Conservation (phyloP, 2,329 filamentous ascomycete species). For the Allantophomopsis lycopodina region DNA sequence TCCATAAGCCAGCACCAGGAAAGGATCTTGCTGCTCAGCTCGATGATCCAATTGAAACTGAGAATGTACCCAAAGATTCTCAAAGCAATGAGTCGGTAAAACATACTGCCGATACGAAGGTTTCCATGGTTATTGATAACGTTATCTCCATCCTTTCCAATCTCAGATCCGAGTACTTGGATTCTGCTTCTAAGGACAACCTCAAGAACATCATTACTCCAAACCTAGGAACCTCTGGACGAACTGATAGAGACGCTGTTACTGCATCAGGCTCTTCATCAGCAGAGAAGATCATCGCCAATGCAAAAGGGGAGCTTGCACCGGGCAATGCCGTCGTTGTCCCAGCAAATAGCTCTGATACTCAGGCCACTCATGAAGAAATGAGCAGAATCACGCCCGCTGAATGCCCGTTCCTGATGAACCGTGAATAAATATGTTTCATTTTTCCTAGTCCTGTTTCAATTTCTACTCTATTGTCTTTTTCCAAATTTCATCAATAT, state of each 20-base stretch:
- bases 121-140: not conserved
- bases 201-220: not conserved
- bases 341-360: not conserved
- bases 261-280: not conserved
- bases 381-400: conserved; percentile 3
- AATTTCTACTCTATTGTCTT: too few relatives aligned
- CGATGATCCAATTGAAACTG: not conserved
- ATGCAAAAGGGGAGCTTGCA: not conserved
- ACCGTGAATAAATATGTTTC: conserved; percentile 3
- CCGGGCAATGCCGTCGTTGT: conserved; percentile 2
- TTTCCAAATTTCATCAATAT: too few relatives aligned
- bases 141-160: not conserved
- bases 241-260: not conserved
- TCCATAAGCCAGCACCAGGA: not conserved
- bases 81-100: not conserved
- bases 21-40: conserved; percentile 7
- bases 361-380: conserved; percentile 2
- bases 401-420: conserved; percentile 6
- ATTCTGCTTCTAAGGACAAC: not conserved
- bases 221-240: not conserved
- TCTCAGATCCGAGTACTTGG: not conserved
- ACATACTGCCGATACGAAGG: not conserved
- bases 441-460: too few relatives aligned
- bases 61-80: not conserved
- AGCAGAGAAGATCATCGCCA: not conserved